Percentiles rank a stretch among this genome's conserved stretches.
These are phyloP conservation scores for Epichloe brachyelytri DNA, from an alignment of 2,329 filamentous ascomycete species.

Conservation along the genomic window DNA sequence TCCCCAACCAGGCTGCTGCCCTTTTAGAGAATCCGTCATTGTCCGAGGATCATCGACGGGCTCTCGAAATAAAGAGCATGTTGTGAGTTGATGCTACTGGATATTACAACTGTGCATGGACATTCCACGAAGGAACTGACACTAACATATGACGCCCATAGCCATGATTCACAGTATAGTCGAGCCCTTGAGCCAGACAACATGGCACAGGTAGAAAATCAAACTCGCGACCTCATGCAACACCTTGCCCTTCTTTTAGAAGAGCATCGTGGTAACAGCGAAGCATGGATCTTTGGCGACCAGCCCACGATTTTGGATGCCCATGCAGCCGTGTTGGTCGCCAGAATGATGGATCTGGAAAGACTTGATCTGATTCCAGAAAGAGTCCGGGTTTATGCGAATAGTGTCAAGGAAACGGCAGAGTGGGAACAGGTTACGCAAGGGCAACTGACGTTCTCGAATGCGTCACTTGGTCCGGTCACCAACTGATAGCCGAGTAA, in stretches of 20 bases:
- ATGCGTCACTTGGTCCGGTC: constrained; percentile 11
- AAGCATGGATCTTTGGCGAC: constrained; percentile 16
- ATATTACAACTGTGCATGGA: no score
- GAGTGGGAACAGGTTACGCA: constrained; percentile 16
- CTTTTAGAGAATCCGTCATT: constrained; percentile 16
- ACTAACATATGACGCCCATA: constrained; percentile 3
- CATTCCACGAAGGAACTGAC: neutral
- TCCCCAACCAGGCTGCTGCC: constrained; percentile 17
- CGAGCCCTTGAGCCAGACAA: constrained; percentile 13
- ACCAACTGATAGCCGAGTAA: constrained; percentile 7
- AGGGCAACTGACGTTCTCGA: constrained; percentile 15
- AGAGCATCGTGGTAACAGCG: constrained; percentile 6
- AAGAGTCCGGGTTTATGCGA: constrained; percentile 11
- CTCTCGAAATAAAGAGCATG: constrained; percentile 18
- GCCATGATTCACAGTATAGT: constrained; percentile 15
- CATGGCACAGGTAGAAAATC: constrained; percentile 12
- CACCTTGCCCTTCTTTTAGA: constrained; percentile 9
- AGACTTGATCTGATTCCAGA: constrained; percentile 13
- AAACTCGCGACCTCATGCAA: constrained; percentile 12
- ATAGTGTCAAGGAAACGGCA: constrained; percentile 10
- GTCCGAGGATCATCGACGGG: constrained; percentile 14
- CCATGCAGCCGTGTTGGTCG: constrained; percentile 12
- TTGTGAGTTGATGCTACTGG: constrained; percentile 13
- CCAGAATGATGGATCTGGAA: constrained; percentile 13
- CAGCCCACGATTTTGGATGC: constrained; percentile 18